Evolutionary conservation across 2,329 filamentous ascomycete genomes (phyloP).

Genomic region (Lojkania enalia): DNA sequence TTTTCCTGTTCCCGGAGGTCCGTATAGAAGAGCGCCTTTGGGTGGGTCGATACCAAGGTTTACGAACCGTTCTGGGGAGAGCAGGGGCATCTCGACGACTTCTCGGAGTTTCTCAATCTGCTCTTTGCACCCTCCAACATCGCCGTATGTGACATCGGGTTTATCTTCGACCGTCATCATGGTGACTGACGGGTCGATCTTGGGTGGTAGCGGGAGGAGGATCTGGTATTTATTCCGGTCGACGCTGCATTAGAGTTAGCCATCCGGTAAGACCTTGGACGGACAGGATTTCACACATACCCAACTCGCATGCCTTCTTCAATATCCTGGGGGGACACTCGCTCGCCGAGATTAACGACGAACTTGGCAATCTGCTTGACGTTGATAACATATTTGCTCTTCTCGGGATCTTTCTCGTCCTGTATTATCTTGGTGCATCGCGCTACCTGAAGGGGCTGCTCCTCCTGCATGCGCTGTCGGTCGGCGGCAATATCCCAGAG

Average conservation of each 20-base stretch:
- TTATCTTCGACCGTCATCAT: slow-evolving; percentile 99
- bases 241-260: slow-evolving; percentile 57
- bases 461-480: slow-evolving; percentile 96
- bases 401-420: slow-evolving; percentile 92
- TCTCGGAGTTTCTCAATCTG: slow-evolving; percentile 99
- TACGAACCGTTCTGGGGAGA: slow-evolving; percentile 96
- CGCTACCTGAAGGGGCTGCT: slow-evolving; percentile 96
- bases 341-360: slow-evolving; percentile 94
- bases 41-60: slow-evolving; percentile 98
- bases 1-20: slow-evolving; percentile 97
- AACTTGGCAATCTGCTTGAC: slow-evolving; percentile 99
- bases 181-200: slow-evolving; percentile 98
- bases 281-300: slow-evolving; percentile 45
- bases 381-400: slow-evolving; percentile 99
- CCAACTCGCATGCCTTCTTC: slow-evolving; percentile 99
- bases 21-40: slow-evolving; percentile 95
- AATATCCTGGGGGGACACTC: slow-evolving; percentile 97
- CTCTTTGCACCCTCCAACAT: slow-evolving; percentile 98
- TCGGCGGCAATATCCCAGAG: slow-evolving; percentile 98
- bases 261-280: slow-evolving; percentile 2
- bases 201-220: slow-evolving; percentile 89
- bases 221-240: slow-evolving; percentile 99
- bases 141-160: slow-evolving; percentile 97
- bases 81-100: slow-evolving; percentile 96
- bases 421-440: slow-evolving; percentile 99